Evolutionary conservation across 2,329 filamentous ascomycete genomes (phyloP).

Genomic region (Aureobasidium subglaciale): DNA sequence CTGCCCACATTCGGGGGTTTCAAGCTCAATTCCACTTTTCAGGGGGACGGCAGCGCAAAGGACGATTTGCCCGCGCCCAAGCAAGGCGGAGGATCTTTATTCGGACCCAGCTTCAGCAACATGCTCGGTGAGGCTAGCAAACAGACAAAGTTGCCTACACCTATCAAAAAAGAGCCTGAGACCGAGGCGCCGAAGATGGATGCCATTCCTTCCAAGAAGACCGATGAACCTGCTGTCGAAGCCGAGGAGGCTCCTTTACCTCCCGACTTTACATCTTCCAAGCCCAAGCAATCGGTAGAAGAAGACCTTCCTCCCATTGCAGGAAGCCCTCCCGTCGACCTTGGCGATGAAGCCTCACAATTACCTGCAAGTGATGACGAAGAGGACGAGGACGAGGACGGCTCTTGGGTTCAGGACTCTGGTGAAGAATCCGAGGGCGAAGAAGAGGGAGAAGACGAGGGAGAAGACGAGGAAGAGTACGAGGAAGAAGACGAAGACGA

Average conservation of each 20-base stretch:
- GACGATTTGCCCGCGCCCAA: conserved; percentile 50
- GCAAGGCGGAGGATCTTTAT: conserved; percentile 24
- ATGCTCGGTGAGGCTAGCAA: conserved; percentile 31
- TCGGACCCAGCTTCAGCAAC: conserved; percentile 27
- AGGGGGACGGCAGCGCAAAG: conserved; percentile 54
- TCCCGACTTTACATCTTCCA: conserved; percentile 32
- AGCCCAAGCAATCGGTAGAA: conserved; percentile 20
- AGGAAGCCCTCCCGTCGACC: conserved; percentile 41
- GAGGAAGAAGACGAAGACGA: conserved; percentile 29
- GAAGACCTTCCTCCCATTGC: conserved; percentile 37
- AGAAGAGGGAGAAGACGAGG: conserved; percentile 29
- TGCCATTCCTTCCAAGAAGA: conserved; percentile 26
- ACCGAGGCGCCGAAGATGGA: conserved; percentile 27
- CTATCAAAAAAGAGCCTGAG: conserved; percentile 34
- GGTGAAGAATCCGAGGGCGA: conserved; percentile 36
- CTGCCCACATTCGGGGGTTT: conserved; percentile 44
- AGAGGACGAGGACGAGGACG: conserved; percentile 29
- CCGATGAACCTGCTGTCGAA: conserved; percentile 18
- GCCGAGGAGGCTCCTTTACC: conserved; percentile 26
- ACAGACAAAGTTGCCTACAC: conserved; percentile 26
- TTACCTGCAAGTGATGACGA: conserved; percentile 24
- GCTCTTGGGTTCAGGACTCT: conserved; percentile 19
- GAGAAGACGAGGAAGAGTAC: conserved; percentile 28
- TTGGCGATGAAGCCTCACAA: conserved; percentile 25
- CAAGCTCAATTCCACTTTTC: conserved; percentile 62